Evolutionary conservation across 305 asterid genomes (phyloP), one percentile per base, ranked within the genome.

Genomic region (Solanum hybrid): DNA sequence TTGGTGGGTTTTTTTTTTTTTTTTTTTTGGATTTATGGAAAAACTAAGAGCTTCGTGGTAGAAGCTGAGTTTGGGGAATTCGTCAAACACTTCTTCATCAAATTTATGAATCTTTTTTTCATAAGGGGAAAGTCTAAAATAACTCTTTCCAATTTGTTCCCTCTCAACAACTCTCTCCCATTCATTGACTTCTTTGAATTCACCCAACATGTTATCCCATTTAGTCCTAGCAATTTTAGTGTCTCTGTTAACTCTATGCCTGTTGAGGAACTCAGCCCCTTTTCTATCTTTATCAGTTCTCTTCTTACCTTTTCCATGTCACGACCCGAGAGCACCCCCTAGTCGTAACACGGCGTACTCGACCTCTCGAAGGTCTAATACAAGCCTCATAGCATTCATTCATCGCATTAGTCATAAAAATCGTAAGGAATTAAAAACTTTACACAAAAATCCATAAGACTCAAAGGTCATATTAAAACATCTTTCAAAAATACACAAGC

Each of bases 151-250:
- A 40, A 88, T 88, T 17, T 90, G 90, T 72, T 93, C 94, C n/a
- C 93, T 73, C 24, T 93, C 94, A 10, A 91, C 92, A 4, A 93
- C 93, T 87, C 92, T 91, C 75, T 93, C 94, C 93, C 93, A 93
- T 69, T 93, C 93, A 35, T 92, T 88, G 29, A 93, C 94, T 88
- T 93, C 91, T 86, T 94, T 91, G 84, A 93, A 93, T 66, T 93
- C 94, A 2, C 94, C 94, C 88, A 93, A 88, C 94, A 93, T 93
- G 66, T 93, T 93, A 78, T 93, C 94, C 94, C 94, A 93, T 79
- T 93, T 92, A 26, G 94, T 93, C 10, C 94, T 93, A 13, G 94
- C 94, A 15, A 92, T 93, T 85, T 93, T 93, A 4, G 94, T 93
- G 37, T 93, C 94, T 64, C 94, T 71, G 17, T 89, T 89, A 29